phyloP scores from a whole-genome alignment of 225 moss, liverwort and hornwort species.

The Takakia lepidozioides region DNA sequence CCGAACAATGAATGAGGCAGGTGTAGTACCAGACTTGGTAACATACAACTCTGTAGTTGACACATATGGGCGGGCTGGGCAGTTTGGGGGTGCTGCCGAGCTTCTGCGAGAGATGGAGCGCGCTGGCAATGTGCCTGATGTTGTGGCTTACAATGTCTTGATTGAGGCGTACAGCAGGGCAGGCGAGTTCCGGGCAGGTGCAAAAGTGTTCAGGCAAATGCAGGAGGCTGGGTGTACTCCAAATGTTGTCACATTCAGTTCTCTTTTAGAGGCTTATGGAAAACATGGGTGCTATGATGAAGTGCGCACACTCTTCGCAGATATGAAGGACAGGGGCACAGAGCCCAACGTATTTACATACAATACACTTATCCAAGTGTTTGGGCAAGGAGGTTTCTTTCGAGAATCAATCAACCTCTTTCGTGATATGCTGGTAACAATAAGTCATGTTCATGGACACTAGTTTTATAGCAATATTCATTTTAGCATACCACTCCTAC shows the following conservation, averaged over 20 bases:
- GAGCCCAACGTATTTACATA: conserved; percentile 85
- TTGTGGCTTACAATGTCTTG: conserved; percentile 89
- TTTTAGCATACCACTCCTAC: no score
- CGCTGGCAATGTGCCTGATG: conserved; percentile 91
- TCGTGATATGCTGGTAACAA: conserved; percentile 60
- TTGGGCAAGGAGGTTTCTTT: conserved; percentile 92
- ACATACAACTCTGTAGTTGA: conserved; percentile 93
- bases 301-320: conserved; percentile 64
- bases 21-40: conserved; percentile 82
- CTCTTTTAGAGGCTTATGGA: conserved; percentile 81
- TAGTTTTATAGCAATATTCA: no score
- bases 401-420: conserved; percentile 93
- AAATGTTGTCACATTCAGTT: conserved; percentile 84
- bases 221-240: conserved; percentile 88
- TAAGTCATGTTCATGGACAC: neutral
- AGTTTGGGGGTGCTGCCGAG: conserved; percentile 76
- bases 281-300: conserved; percentile 93
- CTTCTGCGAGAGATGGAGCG: conserved; percentile 89
- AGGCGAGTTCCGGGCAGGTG: conserved; percentile 52
- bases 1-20: conserved; percentile 98
- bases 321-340: conserved; percentile 90
- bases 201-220: conserved; percentile 85
- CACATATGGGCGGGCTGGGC: conserved; percentile 70
- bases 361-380: conserved; percentile 92
- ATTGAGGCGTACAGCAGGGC: conserved; percentile 70